Evolutionary conservation across 305 asterid genomes (phyloP).

Genomic region (Rubia balearica): DNA sequence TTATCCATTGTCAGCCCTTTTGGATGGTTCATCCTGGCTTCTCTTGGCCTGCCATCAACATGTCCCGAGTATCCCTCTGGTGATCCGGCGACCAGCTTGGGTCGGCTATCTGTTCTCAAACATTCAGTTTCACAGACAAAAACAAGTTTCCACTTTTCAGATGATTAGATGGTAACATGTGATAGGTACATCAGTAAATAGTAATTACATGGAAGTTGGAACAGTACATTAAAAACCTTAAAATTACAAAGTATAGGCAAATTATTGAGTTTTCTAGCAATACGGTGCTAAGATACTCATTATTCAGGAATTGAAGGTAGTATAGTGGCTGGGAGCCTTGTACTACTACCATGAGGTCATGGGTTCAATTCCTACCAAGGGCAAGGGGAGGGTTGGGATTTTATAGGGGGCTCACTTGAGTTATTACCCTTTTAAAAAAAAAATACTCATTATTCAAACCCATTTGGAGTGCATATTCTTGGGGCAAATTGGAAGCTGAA

Average conservation of each 20-base stretch:
- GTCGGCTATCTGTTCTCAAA: slow-evolving; percentile 66
- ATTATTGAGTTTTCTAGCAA: not conserved
- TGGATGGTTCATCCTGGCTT: slow-evolving; percentile 85
- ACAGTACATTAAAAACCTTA: no score
- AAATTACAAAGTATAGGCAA: not conserved
- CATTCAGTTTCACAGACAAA: slow-evolving; percentile 4
- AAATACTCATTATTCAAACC: not conserved
- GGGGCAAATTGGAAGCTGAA: not conserved
- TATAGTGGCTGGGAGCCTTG: no score
- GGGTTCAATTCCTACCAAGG: no score
- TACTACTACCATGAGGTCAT: no score
- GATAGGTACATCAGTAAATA: not conserved
- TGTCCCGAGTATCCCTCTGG: slow-evolving; percentile 86
- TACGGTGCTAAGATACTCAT: not conserved
- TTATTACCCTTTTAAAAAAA: no score
- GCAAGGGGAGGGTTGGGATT: no score
- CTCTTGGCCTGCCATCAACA: slow-evolving; percentile 83
- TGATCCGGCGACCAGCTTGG: slow-evolving; percentile 83
- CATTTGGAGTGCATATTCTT: not conserved
- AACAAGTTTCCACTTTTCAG: not conserved
- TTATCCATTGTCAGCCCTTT: slow-evolving; percentile 79
- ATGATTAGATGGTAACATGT: not conserved
- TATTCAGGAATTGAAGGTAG: no score
- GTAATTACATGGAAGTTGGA: not conserved
- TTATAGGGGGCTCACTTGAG: no score